These are phyloP conservation scores for Acanthamoeba divionensis DNA, from an alignment of 208 protist species.

Conservation along the genomic window DNA sequence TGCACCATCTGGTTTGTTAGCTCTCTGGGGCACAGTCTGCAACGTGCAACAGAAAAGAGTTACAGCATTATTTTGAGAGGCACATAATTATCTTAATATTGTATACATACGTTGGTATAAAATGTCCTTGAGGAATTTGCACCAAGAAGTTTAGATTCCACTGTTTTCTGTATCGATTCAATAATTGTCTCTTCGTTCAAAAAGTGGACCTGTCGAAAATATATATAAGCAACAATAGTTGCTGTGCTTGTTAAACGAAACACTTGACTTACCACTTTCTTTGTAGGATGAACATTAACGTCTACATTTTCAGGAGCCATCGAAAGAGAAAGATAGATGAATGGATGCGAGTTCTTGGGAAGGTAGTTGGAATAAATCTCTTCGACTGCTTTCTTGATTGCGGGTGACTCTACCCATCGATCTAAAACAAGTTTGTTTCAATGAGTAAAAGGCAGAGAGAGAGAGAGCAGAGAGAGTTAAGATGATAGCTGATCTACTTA, in stretches of 20 bases:
- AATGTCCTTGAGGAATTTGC: constrained; percentile 66
- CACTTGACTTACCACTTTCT: constrained; percentile 69
- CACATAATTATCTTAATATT: background rate
- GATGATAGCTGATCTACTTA: background rate
- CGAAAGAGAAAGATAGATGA: constrained; percentile 91
- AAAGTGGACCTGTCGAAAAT: constrained; percentile 68
- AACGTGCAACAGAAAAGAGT: too few species aligned
- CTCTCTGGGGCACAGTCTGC: too few species aligned
- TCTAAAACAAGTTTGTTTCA: constrained; percentile 59
- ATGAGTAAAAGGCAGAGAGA: background rate
- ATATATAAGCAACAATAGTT: background rate
- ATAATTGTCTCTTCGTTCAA: constrained; percentile 77
- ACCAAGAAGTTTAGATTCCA: constrained; percentile 59
- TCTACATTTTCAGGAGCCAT: constrained; percentile 91
- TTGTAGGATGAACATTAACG: constrained; percentile 99
- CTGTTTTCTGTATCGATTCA: constrained; percentile 61
- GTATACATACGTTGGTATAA: background rate
- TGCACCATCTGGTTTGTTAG: too few species aligned
- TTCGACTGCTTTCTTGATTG: constrained; percentile 88
- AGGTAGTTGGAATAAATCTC: constrained; percentile 88
- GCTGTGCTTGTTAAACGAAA: background rate
- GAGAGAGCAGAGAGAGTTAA: background rate
- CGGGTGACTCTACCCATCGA: constrained; percentile 80
- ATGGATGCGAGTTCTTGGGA: constrained; percentile 88
- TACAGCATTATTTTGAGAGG: too few species aligned